Conservation (phyloP, 2,329 filamentous ascomycete species). For the Pestalotiopsis sp. region DNA sequence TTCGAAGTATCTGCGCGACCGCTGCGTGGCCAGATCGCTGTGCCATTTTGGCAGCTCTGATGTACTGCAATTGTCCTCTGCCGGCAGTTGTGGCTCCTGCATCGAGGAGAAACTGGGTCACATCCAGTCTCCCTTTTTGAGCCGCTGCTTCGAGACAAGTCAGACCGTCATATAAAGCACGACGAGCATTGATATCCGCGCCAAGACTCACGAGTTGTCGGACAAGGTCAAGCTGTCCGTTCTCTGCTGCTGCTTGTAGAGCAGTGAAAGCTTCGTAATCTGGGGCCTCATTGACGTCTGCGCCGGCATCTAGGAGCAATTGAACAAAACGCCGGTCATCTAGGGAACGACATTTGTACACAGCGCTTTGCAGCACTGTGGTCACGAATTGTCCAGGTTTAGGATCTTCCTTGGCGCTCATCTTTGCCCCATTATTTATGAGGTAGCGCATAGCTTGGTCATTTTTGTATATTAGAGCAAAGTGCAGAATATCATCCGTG, state of each 20-base stretch:
- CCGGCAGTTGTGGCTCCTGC: background rate
- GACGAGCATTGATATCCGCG: background rate
- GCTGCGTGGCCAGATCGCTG: background rate
- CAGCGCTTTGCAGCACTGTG: background rate
- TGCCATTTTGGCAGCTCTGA: background rate
- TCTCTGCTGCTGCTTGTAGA: background rate
- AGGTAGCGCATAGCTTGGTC: no score
- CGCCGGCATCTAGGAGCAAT: background rate
- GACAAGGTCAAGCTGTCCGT: background rate
- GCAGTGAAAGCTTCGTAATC: background rate
- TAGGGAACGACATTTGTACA: background rate
- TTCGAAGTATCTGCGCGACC: background rate
- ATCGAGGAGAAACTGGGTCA: background rate
- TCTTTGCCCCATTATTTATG: no score
- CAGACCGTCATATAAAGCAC: rapidly evolving
- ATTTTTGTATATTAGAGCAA: no score
- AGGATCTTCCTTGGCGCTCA: background rate
- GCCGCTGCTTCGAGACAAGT: background rate
- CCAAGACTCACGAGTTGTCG: background rate
- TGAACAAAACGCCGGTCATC: background rate
- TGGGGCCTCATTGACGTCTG: background rate
- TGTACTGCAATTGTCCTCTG: background rate
- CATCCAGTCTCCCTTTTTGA: background rate
- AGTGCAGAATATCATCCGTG: no score
- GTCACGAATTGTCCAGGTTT: no score